Conservation (phyloP, 2,329 filamentous ascomycete genomes). For the Claviceps sp. region DNA sequence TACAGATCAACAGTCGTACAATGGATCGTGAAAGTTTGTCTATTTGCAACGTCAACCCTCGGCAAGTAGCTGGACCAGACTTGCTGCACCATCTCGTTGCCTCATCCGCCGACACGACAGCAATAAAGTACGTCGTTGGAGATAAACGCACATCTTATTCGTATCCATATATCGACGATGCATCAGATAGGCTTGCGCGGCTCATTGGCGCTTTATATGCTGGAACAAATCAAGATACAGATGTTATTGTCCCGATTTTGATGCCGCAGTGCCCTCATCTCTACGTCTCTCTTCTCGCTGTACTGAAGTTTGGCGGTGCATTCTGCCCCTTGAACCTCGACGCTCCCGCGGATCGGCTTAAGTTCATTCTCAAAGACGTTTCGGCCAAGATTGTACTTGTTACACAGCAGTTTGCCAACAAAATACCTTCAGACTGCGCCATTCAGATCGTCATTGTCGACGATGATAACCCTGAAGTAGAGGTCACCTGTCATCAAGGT, state of each 20-base stretch:
- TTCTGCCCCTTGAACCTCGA: conserved; percentile 79
- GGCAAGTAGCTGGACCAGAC: conserved; percentile 26
- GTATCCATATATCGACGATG: conserved; percentile 48
- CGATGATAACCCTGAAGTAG: neutral
- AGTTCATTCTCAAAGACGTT: conserved; percentile 71
- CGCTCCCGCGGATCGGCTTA: conserved; percentile 60
- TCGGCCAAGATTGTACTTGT: conserved; percentile 56
- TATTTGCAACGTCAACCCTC: conserved; percentile 31
- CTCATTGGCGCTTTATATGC: conserved; percentile 23
- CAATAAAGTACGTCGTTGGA: conserved; percentile 20
- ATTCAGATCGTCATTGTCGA: conserved; percentile 24
- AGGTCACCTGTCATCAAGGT: conserved; percentile 1
- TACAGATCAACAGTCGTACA: neutral
- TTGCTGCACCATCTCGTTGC: conserved; percentile 48
- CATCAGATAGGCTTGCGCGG: conserved; percentile 41
- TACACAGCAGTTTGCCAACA: conserved; percentile 31
- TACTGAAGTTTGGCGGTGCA: conserved; percentile 68
- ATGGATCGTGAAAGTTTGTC: conserved; percentile 23
- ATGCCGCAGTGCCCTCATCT: conserved; percentile 64
- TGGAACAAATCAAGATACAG: conserved; percentile 8
- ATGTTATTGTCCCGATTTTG: conserved; percentile 58
- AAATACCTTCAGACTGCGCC: conserved; percentile 20
- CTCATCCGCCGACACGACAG: conserved; percentile 12
- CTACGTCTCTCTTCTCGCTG: conserved; percentile 64
- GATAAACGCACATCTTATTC: conserved; percentile 29